Conservation (phyloP, 176 grass and related monocot genomes). For the Oryza coarctata region DNA sequence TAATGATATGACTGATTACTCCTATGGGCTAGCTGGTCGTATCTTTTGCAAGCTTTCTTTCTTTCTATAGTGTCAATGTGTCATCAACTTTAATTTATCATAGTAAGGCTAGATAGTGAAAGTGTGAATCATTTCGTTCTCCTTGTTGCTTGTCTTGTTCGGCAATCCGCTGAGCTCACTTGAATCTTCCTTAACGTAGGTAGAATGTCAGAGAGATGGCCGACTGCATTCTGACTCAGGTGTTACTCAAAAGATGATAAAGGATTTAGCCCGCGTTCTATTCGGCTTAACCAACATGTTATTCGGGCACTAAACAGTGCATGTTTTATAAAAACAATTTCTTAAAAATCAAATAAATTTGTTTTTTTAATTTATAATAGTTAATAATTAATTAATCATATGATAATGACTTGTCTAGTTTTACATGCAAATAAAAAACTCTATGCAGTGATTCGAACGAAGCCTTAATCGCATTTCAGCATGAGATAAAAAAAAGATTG, state of each 20-base stretch:
- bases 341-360: too few species aligned
- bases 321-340: too few species aligned
- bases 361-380: too few species aligned
- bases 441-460: too few species aligned
- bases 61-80: not conserved
- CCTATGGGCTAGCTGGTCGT: not conserved
- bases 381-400: too few species aligned
- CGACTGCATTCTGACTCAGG: not conserved
- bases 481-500: not conserved
- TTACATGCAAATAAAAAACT: too few species aligned
- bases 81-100: not conserved
- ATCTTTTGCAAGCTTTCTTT: not conserved
- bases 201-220: not conserved
- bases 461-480: not conserved
- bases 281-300: too few species aligned
- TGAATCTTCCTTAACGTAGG: not conserved
- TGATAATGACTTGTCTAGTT: too few species aligned
- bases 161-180: not conserved
- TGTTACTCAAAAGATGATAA: not conserved
- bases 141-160: not conserved
- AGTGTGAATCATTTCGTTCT: constrained; percentile 6
- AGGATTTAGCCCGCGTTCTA: too few species aligned
- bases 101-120: not conserved
- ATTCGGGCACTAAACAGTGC: too few species aligned
- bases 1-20: not conserved